Base-by-base conservation (phyloP, 768 basidiomycete species). In the Mycena epipterygia region DNA sequence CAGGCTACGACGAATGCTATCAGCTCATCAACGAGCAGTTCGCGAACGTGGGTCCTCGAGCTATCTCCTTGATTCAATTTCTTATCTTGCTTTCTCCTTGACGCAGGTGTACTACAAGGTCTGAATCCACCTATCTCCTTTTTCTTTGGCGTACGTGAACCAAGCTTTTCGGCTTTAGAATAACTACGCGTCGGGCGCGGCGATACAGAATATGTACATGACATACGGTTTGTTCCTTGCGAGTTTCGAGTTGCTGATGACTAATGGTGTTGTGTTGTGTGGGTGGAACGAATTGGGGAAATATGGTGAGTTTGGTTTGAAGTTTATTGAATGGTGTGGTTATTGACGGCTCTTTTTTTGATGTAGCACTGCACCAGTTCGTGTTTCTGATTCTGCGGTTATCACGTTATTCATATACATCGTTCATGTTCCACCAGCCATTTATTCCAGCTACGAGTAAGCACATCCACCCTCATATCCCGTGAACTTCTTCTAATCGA, bases 361-460 rank as follows among this genome's bases (percentile, higher is more conserved):
- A n/a, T n/a, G n/a, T n/a, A 67, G 71, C 72, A 73, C 25, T 69
- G 71, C 58, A 64, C 67, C 19, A 72, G 71, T 72, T 25, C 48
- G 71, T 67, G 6, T 4, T 32, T 67, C 48, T 17, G 17, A 12
- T 21, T 35, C 6, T 7, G 6, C n/a, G n/a, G n/a, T n/a, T 0
- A 48, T 48, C n/a, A 11, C 1, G 16, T 2, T 37, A 52, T 29
- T 32, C 23, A 35, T 12, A 19, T n/a, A n/a, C n/a, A n/a, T n/a
- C n/a, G 6, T n/a, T 21, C 8, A 0, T 9, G n/a, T n/a, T n/a
- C n/a, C n/a, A 19, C 12, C 35, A 73, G 72, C 81, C 0, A 82
- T 82, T 19, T 82, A 81, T 71, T 82, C 81, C 0, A 82, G 81
- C 64, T 82, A 82, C 61, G 81, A 82, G 81, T 82, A 57, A 75